Evolutionary conservation across 805 yeast genomes (phyloP), one percentile per base, ranked within the genome.

Genomic region (Candida mattraensis): DNA sequence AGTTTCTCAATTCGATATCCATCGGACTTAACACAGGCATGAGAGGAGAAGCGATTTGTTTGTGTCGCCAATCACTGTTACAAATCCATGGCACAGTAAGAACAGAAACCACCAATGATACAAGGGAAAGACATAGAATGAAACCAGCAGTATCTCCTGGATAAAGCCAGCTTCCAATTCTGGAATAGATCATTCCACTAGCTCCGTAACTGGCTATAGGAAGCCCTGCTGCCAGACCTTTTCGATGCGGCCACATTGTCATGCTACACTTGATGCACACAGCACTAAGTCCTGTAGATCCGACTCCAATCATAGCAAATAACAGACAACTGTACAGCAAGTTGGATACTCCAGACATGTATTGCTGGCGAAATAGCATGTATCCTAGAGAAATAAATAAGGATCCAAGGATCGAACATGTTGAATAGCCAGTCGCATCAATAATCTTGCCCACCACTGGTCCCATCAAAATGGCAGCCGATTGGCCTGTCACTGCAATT

Each of bases 161-260:
- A 41, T 62, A 77, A 38, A 77, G 64, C 11, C 65, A 45, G 8
- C 75, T 61, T 2, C 80, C 81, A 15, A 78, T 48, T 1, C 72
- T 64, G 1, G 88, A 80, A 53, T 74, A 80, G 33, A 80, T 69
- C 49, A 81, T 69, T 4, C 93, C 93, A 54, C 84, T 76, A 11
- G 82, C 67, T 0, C 94, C 94, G 56, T 80, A 83, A 28, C 83
- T 72, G 1, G 89, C 80, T 56, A 83, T 69, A 3, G 91, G 88
- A 28, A 83, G 66, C 0, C 87, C 76, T 0, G 93, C 80, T 4
- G 93, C 89, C 7, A 83, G 66, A 2, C 93, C 94, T 36, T 86
- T 60, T 24, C 72, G 64, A 27, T 72, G 66, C 0, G 94, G 91
- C 51, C 78, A 82, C 29, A 72, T 68, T 25, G 82, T 64, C 16